These are phyloP conservation scores for Fragaria vesca DNA, from an alignment of 306 rosid genomes.

Conservation along the genomic window DNA sequence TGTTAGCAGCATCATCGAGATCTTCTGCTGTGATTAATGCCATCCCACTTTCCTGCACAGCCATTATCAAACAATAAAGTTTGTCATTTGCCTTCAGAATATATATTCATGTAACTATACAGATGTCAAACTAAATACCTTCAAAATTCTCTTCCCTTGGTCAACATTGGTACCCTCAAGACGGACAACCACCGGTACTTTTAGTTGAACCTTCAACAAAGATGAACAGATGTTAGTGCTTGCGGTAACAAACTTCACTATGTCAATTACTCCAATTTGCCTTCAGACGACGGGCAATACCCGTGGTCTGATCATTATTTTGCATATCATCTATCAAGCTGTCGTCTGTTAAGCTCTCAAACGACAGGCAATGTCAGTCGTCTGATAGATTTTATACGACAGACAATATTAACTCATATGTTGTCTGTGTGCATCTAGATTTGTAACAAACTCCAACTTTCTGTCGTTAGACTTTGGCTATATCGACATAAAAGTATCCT, in stretches of 20 bases:
- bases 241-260: background rate
- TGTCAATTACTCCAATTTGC: too few relatives aligned
- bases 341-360: too few relatives aligned
- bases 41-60: constrained; percentile 90
- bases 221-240: constrained; percentile 22
- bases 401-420: too few relatives aligned
- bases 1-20: constrained; percentile 95
- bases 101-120: background rate
- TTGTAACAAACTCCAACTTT: too few relatives aligned
- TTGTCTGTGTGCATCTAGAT: too few relatives aligned
- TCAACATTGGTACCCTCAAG: constrained; percentile 99
- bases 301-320: too few relatives aligned
- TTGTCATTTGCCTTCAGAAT: constrained; percentile 25
- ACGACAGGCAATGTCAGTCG: too few relatives aligned
- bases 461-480: too few relatives aligned
- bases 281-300: too few relatives aligned
- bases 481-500: too few relatives aligned
- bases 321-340: too few relatives aligned
- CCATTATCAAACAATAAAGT: constrained; percentile 21
- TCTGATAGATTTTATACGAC: too few relatives aligned
- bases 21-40: constrained; percentile 89
- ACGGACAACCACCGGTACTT: constrained; percentile 94
- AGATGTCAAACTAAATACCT: constrained; percentile 31
- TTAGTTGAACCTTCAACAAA: constrained; percentile 63
- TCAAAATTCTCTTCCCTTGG: constrained; percentile 87